Evolutionary conservation across 2,329 filamentous ascomycete species (phyloP).

Genomic region (Ceratocystiopsis brevicomis): DNA sequence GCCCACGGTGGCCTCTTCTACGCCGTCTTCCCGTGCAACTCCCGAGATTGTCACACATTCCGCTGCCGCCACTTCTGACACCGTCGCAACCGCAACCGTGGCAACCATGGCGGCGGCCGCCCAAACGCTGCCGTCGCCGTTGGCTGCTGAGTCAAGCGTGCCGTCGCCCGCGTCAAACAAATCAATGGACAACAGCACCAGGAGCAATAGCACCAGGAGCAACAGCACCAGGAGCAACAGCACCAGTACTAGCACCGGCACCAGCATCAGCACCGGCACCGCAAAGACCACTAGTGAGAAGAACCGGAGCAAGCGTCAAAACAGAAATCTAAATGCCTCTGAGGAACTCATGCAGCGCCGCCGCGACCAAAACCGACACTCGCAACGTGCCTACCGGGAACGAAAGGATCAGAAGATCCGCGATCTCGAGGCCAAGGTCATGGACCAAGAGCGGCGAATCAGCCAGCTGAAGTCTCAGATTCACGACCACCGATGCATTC

Average conservation of each 20-base stretch:
- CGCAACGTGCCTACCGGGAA: constrained; percentile 41
- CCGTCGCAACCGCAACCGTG: neutral
- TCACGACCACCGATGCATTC: too few relatives aligned
- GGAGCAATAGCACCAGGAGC: neutral
- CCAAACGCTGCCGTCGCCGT: too few relatives aligned
- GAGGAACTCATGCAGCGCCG: constrained; percentile 33
- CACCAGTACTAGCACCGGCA: constrained; percentile 1
- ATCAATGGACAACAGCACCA: neutral
- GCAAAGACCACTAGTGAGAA: constrained; percentile 16
- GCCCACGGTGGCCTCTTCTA: too few relatives aligned
- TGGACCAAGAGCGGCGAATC: constrained; percentile 14
- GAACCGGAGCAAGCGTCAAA: constrained; percentile 29
- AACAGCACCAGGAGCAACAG: neutral
- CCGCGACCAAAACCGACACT: constrained; percentile 40
- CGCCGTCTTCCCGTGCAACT: too few relatives aligned
- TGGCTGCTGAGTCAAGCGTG: too few relatives aligned
- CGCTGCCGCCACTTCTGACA: neutral
- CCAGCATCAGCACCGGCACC: neutral
- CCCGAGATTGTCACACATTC: too few relatives aligned
- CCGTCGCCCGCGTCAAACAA: too few relatives aligned
- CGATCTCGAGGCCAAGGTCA: constrained; percentile 39
- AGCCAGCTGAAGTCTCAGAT: too few relatives aligned
- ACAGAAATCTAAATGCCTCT: constrained; percentile 33
- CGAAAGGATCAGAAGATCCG: constrained; percentile 46
- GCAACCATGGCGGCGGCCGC: neutral